Conservation (phyloP, 176 grass and related monocot genomes). For the Poa annua region DNA sequence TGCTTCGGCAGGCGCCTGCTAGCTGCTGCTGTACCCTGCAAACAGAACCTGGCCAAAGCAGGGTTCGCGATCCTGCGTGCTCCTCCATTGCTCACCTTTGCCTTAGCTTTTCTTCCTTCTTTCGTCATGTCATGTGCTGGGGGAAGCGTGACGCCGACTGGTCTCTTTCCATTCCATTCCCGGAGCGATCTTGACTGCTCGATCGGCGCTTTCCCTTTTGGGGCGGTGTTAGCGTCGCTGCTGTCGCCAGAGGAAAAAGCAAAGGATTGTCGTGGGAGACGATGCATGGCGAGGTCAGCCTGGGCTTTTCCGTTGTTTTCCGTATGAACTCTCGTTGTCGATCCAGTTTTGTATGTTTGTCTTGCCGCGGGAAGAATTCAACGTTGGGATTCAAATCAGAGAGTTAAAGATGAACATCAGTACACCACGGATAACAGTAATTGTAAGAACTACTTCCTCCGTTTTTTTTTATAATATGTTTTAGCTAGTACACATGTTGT, state of each 20-base stretch:
- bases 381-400: neutral
- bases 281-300: neutral
- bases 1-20: neutral
- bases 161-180: conserved; percentile 9
- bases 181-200: conserved; percentile 24
- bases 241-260: neutral
- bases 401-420: neutral
- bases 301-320: neutral
- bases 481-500: too few relatives aligned
- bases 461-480: too few relatives aligned
- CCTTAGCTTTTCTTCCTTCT: neutral
- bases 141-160: conserved; percentile 30
- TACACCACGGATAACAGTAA: too few relatives aligned
- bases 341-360: neutral
- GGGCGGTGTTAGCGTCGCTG: too few relatives aligned
- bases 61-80: neutral
- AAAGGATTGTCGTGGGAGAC: conserved; percentile 1
- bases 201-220: neutral
- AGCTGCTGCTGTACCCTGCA: too few relatives aligned
- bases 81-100: neutral
- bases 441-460: too few relatives aligned
- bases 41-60: neutral
- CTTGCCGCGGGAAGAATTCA: neutral
- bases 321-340: neutral
- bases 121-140: neutral